Base-by-base conservation (phyloP, 345 rosid species). In the Viola odorata region DNA sequence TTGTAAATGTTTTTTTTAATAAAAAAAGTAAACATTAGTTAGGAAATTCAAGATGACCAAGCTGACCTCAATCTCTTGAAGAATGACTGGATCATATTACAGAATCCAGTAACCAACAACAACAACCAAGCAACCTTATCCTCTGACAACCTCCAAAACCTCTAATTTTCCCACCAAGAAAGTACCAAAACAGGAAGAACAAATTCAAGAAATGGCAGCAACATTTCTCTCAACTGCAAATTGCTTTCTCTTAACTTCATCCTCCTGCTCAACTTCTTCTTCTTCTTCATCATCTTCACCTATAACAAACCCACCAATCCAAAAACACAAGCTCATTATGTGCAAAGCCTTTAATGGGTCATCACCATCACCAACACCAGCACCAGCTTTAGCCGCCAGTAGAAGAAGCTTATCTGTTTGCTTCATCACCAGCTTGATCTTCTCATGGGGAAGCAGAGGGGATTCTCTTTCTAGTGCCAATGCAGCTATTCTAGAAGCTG, bases 401-500 rank as follows among this genome's bases (percentile, higher is more conserved):
- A 78, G 98, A 65, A 78, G 98, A 67, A 77, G 78, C 15, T 41
- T 89, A 38, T 80, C 89, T 0, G 48, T 84, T 55, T 60, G 85
- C 49, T 74, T 89, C 58, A 54, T 89, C 53, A 50, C 84, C 57
- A 68, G 80, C 59, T 68, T 81, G 40, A 78, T 74, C 9, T 83
- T 79, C 58, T 63, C 80, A 17, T 69, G 80, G 74, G 75, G 59
- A 57, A 70, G 69, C 36, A 68, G 69, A 53, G 69, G 67, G 37
- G 58, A 63, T 62, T 64, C 55, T 11, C 5, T 23, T 23, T 23
- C n/a, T 5, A 68, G 63, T n/a, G 84, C 85, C 40, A 78, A 77
- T 82, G 96, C 96, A 44, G 90, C 95, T 54, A 80, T 94, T 37
- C 78, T 94, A 9, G 97, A 94, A 71, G 95, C 99, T 16, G 97